Evolutionary conservation across 768 basidiomycete species (phyloP).

Genomic region (Panaeolus cyanescens): DNA sequence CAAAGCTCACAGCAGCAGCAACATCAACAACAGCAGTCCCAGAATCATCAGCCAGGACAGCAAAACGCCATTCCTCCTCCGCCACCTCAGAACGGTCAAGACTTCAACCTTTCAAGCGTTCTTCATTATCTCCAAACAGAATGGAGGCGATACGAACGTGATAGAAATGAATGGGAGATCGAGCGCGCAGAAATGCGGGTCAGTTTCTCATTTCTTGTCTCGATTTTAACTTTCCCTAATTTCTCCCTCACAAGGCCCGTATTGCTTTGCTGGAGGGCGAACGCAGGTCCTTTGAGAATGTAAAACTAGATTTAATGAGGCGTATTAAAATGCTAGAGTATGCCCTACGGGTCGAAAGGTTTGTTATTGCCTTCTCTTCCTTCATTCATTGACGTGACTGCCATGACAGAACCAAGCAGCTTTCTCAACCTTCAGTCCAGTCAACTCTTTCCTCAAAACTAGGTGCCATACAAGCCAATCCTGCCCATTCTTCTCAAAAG

Average conservation of each 20-base stretch:
- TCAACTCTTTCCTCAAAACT: conserved; percentile 69
- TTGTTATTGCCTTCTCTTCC: conserved; percentile 27
- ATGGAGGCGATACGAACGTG: conserved; percentile 96
- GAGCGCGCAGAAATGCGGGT: conserved; percentile 99
- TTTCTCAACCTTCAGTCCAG: conserved; percentile 58
- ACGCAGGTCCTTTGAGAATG: conserved; percentile 94
- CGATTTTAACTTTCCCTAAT: conserved; percentile 20
- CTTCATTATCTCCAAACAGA: conserved; percentile 98
- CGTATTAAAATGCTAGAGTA: conserved; percentile 99
- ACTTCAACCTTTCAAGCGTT: conserved; percentile 91
- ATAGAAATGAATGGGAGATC: conserved; percentile 99
- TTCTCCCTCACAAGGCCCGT: conserved; percentile 64
- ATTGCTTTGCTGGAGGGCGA: conserved; percentile 98
- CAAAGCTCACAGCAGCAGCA: conserved; percentile 63
- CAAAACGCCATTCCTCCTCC: conserved; percentile 64
- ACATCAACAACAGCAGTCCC: conserved; percentile 53
- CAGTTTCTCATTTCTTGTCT: conserved; percentile 32
- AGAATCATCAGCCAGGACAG: conserved; percentile 46
- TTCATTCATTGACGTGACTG: conserved; percentile 21
- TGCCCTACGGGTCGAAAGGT: conserved; percentile 96
- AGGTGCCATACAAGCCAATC: conserved; percentile 57
- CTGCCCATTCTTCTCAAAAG: conserved; percentile 54
- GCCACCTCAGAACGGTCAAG: conserved; percentile 85
- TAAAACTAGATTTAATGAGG: conserved; percentile 93
- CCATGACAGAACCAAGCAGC: conserved; percentile 73